Conservation (phyloP, 176 grass and related monocot genomes). For the Carex scoparia region DNA sequence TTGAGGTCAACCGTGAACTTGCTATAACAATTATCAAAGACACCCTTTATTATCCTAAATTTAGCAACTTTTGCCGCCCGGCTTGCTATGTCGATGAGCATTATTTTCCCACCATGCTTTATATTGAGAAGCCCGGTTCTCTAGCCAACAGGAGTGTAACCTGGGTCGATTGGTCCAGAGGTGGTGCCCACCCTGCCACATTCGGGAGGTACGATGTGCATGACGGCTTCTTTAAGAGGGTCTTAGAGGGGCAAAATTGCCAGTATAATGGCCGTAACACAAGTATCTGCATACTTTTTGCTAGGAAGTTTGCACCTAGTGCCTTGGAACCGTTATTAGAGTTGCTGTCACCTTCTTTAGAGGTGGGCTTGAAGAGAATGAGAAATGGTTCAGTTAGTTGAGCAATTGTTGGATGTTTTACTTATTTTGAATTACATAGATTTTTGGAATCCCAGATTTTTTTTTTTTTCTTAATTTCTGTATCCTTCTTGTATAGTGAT, state of each 20-base stretch:
- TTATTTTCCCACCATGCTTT: constrained; percentile 89
- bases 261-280: constrained; percentile 61
- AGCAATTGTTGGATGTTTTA: background rate
- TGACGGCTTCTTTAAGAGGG: constrained; percentile 61
- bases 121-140: constrained; percentile 60
- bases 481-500: constrained; percentile 22
- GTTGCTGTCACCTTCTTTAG: constrained; percentile 45
- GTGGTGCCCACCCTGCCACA: constrained; percentile 89
- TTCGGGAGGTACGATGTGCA: constrained; percentile 68
- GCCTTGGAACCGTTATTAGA: constrained; percentile 67
- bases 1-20: constrained; percentile 61
- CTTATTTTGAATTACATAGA: background rate
- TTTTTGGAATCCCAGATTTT: background rate
- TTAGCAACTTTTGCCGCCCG: constrained; percentile 74
- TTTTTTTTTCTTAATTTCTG: background rate
- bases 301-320: constrained; percentile 83
- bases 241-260: constrained; percentile 49
- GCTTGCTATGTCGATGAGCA: constrained; percentile 91
- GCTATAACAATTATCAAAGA: constrained; percentile 59
- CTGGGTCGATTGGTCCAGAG: constrained; percentile 96
- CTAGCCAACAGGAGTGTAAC: constrained; percentile 83
- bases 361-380: constrained; percentile 34
- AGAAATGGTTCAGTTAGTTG: constrained; percentile 9
- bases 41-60: constrained; percentile 73
- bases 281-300: constrained; percentile 67